Conservation (phyloP, 352 stramenopile genomes). For the Globisporangium radiosum region DNA sequence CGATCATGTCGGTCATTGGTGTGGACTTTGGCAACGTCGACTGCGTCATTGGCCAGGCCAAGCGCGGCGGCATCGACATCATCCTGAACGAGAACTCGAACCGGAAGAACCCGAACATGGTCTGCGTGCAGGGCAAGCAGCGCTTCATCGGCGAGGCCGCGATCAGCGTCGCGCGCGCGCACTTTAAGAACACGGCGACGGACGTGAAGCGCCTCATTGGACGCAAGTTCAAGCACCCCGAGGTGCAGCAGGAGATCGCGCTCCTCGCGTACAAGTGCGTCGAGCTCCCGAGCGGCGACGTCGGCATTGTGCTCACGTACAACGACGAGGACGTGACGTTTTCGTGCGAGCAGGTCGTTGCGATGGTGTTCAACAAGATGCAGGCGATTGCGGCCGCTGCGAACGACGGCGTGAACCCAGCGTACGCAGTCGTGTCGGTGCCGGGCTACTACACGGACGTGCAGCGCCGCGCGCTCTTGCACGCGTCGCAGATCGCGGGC, state of each 20-base stretch:
- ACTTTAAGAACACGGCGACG: conserved; percentile 98
- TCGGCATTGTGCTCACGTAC: conserved; percentile 91
- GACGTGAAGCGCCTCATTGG: conserved; percentile 97
- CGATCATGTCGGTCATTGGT: conserved; percentile 94
- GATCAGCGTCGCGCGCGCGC: conserved; percentile 88
- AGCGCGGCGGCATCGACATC: conserved; percentile 96
- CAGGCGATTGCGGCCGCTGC: conserved; percentile 90
- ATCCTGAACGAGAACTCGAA: conserved; percentile 99
- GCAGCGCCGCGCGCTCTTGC: conserved; percentile 94
- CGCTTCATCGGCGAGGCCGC: conserved; percentile 92
- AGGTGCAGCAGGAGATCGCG: conserved; percentile 94
- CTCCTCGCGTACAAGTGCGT: conserved; percentile 89
- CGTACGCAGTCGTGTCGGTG: conserved; percentile 93
- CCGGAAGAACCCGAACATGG: conserved; percentile 95
- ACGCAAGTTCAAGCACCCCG: conserved; percentile 93
- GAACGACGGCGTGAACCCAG: conserved; percentile 83
- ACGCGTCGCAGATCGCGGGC: conserved; percentile 90
- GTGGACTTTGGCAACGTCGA: conserved; percentile 97
- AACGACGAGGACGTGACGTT: conserved; percentile 89
- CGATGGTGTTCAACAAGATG: conserved; percentile 98
- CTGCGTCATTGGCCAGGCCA: conserved; percentile 94
- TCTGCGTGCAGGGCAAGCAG: conserved; percentile 87
- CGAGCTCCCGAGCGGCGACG: conserved; percentile 81
- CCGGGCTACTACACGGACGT: conserved; percentile 97
- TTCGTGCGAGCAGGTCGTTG: conserved; percentile 93